Conservation (phyloP, 2,329 filamentous ascomycete genomes). For the Volutella citrinella region DNA sequence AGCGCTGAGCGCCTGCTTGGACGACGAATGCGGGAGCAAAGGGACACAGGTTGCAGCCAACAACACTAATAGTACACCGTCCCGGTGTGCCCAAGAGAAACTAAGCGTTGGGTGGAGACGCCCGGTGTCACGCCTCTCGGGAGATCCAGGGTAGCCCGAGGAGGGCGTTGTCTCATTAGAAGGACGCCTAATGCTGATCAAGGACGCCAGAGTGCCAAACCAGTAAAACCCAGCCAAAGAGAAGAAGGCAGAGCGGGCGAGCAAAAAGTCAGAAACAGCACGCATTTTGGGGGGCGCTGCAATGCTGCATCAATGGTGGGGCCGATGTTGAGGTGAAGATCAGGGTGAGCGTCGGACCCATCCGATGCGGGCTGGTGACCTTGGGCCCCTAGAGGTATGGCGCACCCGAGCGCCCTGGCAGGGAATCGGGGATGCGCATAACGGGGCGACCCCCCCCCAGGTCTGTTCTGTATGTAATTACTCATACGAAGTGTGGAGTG, state of each 20-base stretch:
- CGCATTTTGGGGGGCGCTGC: not conserved
- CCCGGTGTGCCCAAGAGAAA: no score
- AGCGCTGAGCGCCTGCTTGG: no score
- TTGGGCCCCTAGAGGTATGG: conserved; percentile 29
- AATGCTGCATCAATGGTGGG: no score
- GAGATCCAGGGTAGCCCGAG: not conserved
- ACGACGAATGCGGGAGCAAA: no score
- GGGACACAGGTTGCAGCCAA: no score
- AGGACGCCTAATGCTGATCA: conserved; percentile 9
- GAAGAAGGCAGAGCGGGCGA: not conserved
- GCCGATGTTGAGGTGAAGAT: conserved; percentile 5
- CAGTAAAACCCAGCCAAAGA: not conserved
- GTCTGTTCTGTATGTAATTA: not conserved
- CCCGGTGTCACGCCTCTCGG: no score
- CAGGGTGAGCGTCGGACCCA: conserved; percentile 14
- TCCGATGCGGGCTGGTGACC: conserved; percentile 24
- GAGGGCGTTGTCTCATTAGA: conserved; percentile 1
- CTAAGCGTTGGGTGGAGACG: no score
- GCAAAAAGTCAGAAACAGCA: not conserved
- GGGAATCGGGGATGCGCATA: not conserved
- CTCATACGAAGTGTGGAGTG: not conserved
- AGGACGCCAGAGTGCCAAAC: not conserved
- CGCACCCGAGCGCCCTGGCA: conserved; percentile 22
- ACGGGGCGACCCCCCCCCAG: not conserved
- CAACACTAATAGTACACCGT: no score